Conservation (phyloP, 768 basidiomycete species). For the Astraeus odoratus region DNA sequence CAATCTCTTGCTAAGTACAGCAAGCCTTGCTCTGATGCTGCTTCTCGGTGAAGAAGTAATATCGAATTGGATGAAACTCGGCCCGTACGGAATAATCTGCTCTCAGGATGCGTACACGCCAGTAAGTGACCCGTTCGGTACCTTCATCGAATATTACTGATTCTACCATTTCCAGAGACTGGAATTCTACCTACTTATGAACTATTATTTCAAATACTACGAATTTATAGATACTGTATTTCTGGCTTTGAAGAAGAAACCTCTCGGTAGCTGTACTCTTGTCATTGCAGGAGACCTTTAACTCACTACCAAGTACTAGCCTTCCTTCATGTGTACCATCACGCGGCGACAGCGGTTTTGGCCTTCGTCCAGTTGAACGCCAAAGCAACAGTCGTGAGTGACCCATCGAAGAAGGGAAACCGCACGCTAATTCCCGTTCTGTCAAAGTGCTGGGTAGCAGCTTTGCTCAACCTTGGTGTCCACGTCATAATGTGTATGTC, state of each 20-base stretch:
- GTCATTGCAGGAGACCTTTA: constrained; percentile 3
- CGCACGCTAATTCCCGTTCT: not conserved
- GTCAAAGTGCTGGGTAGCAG: constrained; percentile 86
- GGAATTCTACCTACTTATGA: constrained; percentile 93
- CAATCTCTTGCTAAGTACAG: constrained; percentile 78
- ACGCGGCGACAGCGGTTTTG: constrained; percentile 89
- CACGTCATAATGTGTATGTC: constrained; percentile 98
- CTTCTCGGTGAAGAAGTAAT: constrained; percentile 86
- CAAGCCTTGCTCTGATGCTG: constrained; percentile 68
- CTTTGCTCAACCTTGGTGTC: constrained; percentile 79
- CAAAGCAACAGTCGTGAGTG: constrained; percentile 76
- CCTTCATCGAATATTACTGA: constrained; percentile 1
- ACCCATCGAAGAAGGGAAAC: not conserved
- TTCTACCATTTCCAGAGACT: constrained; percentile 46
- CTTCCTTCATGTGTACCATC: constrained; percentile 97
- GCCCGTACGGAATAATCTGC: constrained; percentile 74
- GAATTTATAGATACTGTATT: constrained; percentile 94
- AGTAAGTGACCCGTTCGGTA: constrained; percentile 43
- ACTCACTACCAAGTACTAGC: constrained; percentile 35
- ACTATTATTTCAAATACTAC: constrained; percentile 96
- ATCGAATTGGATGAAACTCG: constrained; percentile 69
- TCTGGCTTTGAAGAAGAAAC: constrained; percentile 95
- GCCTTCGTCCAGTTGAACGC: constrained; percentile 92
- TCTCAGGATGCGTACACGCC: constrained; percentile 69
- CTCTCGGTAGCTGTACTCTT: constrained; percentile 53